These are phyloP conservation scores for Zygosaccharomyces sapae DNA, from an alignment of 1,139 yeast genomes.

Conservation along the genomic window DNA sequence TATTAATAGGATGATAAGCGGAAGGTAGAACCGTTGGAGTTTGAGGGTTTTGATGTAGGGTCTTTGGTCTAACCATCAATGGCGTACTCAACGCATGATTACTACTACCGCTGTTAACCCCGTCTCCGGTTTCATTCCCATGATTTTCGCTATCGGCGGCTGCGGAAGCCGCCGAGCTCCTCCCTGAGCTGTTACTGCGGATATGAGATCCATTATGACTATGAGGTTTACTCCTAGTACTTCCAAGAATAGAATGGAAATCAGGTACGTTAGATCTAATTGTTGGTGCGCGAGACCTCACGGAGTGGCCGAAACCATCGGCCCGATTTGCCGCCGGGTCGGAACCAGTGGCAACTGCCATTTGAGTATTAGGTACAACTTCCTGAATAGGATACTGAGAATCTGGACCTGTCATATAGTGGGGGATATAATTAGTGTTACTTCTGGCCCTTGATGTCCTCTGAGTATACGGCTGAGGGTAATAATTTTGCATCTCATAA, in stretches of 20 bases:
- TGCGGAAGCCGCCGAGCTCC: conserved; percentile 1
- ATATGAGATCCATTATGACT: too few species aligned
- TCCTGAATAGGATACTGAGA: conserved; percentile 31
- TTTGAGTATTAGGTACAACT: conserved; percentile 33
- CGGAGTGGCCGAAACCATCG: background rate
- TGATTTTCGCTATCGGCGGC: conserved; percentile 4
- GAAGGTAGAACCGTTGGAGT: conserved; percentile 38
- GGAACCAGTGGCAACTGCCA: conserved; percentile 18
- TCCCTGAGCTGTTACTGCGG: too few species aligned
- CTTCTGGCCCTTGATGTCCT: conserved; percentile 19
- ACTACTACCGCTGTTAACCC: background rate
- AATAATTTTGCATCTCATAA: conserved; percentile 27
- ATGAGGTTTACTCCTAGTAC: too few species aligned
- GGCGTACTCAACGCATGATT: conserved; percentile 19
- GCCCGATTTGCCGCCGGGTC: conserved; percentile 5
- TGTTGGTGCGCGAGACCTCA: conserved; percentile 11
- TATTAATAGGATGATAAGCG: conserved; percentile 37
- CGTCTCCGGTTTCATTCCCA: background rate
- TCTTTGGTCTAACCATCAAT: conserved; percentile 36
- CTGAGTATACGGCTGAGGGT: conserved; percentile 13
- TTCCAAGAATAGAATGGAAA: background rate
- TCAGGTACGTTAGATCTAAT: conserved; percentile 27
- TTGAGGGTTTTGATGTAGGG: conserved; percentile 37
- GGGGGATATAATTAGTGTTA: conserved; percentile 30
- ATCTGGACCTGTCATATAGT: conserved; percentile 19